Evolutionary conservation across 75 land plant species (phyloP), one percentile per base, ranked within the genome.

Genomic region (Pseudotsuga menziesii): DNA sequence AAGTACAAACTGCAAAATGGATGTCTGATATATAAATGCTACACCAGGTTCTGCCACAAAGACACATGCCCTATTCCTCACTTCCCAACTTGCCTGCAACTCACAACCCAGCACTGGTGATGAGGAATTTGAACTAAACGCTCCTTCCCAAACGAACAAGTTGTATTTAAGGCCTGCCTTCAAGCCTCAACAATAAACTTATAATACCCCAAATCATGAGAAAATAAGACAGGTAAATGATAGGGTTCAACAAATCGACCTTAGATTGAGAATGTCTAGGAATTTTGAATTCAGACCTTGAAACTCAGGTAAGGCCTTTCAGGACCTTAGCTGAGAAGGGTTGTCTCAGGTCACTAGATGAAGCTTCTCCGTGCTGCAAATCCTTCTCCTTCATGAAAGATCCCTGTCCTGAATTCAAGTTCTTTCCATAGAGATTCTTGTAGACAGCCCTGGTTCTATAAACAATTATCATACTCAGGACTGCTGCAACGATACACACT

Each of bases 381-480:
- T 52, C 29, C 22, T 58, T 13, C 7, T 52, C 75, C 58, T 54
- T 74, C 56, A 20, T 55, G 19, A 25, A 19, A 20, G 22, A 11
- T 15, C n/a, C 13, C 59, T 74, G 35, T 15, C 72, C 78, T 27
- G 76, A 66, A 41, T 80, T 80, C 15, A 56, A 54, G 57, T 77
- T 78, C 80, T 80, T 86, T 7, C 83, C 88, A 77, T 86, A 86
- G 55, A 86, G 29, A 60, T 44, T 76, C 11, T 67, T 76, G 75
- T 86, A 86, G 44, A 86, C 88, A 14, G 72, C 27, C 77, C 58
- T 81, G 3, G 88, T 86, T 22, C 88, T 81, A 19, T 64, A 54
- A 35, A 80, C 72, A 19, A 84, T 55, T 36, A 86, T 32, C 55
- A 72, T 32, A 25, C 83, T 75, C 57, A 84, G 60, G n/a, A 77